phyloP scores from a whole-genome alignment of 2,329 filamentous ascomycete genomes.

The Arthrinium phaeospermum region DNA sequence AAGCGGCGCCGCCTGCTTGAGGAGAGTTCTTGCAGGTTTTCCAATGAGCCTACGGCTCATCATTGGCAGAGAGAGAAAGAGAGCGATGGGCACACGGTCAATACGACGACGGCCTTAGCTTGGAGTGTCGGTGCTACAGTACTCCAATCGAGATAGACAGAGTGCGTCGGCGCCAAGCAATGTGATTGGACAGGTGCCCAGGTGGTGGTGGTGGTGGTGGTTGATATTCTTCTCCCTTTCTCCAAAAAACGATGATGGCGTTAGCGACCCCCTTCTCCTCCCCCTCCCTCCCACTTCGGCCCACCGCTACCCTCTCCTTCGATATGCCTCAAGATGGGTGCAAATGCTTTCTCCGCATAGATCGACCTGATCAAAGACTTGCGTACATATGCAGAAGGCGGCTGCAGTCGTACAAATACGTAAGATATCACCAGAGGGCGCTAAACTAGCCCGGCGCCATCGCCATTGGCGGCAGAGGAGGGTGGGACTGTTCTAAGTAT shows the following conservation, averaged over 20 bases:
- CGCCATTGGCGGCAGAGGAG: not conserved
- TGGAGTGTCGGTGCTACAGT: too few species aligned
- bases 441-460: not conserved
- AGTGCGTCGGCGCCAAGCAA: too few species aligned
- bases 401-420: not conserved
- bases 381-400: conserved; percentile 1
- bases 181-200: too few species aligned
- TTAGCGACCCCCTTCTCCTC: not conserved
- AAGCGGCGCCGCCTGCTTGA: not conserved
- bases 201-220: too few species aligned
- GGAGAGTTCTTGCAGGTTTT: not conserved
- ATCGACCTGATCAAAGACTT: not conserved
- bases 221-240: too few species aligned
- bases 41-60: not conserved
- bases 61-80: not conserved
- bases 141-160: too few species aligned
- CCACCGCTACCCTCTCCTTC: not conserved
- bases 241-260: too few species aligned
- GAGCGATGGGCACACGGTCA: not conserved
- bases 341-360: not conserved
- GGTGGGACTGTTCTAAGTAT: not conserved
- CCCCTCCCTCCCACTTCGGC: not conserved
- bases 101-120: too few species aligned
- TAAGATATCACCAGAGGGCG: not conserved
- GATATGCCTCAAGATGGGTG: not conserved